Conservation (phyloP, 2,329 filamentous ascomycete species). For the Fusarium guadeloupense region DNA sequence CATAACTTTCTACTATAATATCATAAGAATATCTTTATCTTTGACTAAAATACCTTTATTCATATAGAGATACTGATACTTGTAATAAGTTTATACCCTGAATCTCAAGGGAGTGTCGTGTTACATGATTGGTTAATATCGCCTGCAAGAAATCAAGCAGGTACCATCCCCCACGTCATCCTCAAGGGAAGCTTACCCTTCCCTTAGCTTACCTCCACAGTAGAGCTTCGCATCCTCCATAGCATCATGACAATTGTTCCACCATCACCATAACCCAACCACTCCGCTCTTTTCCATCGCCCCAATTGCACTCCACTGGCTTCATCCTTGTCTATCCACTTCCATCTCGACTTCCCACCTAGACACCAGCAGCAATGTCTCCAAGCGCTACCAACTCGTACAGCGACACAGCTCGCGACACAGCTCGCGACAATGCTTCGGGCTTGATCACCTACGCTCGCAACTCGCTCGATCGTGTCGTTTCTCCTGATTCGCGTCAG, state of each 20-base stretch:
- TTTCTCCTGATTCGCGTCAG: constrained; percentile 70
- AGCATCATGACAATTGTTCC: constrained; percentile 13
- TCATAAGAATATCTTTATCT: too few relatives aligned
- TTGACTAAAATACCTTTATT: too few relatives aligned
- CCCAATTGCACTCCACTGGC: not conserved
- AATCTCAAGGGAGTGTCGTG: constrained; percentile 6
- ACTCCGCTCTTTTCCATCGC: not conserved
- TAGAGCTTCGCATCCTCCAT: not conserved
- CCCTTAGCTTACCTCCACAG: constrained; percentile 3
- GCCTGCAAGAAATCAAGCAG: not conserved
- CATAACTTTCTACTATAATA: too few relatives aligned
- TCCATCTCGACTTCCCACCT: not conserved
- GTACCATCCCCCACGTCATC: constrained; percentile 31
- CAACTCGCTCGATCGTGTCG: constrained; percentile 58
- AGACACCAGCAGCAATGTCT: constrained; percentile 10
- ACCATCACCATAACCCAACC: not conserved
- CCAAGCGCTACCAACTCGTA: constrained; percentile 19
- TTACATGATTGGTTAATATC: constrained; percentile 13
- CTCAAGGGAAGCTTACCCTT: not conserved
- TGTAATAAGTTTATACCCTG: too few relatives aligned
- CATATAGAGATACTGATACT: too few relatives aligned
- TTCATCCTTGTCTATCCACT: not conserved
- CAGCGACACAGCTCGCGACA: constrained; percentile 41
- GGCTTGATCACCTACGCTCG: constrained; percentile 53
- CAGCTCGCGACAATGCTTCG: constrained; percentile 48